phyloP scores from a whole-genome alignment of 169 alveolate species.

The Theileria sp. region DNA sequence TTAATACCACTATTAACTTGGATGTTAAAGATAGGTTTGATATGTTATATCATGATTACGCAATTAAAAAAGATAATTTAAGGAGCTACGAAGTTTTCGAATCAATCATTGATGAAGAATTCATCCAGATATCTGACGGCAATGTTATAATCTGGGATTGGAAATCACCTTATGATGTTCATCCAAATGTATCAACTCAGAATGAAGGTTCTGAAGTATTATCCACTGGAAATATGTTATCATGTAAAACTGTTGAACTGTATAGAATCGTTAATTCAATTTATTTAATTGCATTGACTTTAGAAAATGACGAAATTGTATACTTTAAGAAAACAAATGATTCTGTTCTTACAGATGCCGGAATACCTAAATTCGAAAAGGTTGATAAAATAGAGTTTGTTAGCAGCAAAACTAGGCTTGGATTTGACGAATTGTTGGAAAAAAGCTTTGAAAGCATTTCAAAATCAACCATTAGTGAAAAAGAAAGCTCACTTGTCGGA shows the following conservation, averaged over 20 bases:
- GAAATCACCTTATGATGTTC: not conserved
- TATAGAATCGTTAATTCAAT: not conserved
- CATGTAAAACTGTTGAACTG: not conserved
- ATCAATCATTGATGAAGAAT: not conserved
- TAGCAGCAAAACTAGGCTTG: not conserved
- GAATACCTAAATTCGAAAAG: not conserved
- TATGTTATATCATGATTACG: not conserved
- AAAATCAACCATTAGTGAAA: not conserved
- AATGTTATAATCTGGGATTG: not conserved
- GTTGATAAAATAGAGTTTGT: not conserved
- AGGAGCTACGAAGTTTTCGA: not conserved
- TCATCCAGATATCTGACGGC: not conserved
- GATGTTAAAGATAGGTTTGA: not conserved
- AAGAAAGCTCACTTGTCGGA: not conserved
- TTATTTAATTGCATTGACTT: not conserved
- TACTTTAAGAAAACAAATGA: not conserved
- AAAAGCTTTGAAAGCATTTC: not conserved
- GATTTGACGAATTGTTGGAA: not conserved
- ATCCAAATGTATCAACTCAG: not conserved
- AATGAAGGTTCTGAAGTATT: not conserved
- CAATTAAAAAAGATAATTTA: no score
- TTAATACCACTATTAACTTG: not conserved
- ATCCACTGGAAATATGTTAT: not conserved
- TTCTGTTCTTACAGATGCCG: not conserved
- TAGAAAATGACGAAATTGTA: not conserved